Conservation (phyloP, 345 rosid species). For the Eucalyptus tenuipes region DNA sequence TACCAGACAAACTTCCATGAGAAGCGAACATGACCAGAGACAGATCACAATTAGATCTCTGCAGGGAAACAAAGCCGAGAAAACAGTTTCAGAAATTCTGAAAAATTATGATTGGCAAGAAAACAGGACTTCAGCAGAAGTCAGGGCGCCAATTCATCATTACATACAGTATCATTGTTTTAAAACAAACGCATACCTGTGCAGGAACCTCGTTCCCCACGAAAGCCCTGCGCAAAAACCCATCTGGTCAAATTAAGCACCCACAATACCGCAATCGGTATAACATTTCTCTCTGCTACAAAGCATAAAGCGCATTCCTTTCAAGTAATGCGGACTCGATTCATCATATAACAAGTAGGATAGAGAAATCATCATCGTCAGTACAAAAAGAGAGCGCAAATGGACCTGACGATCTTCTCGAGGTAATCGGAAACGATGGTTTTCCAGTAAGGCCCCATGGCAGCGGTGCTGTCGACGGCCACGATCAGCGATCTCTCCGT, state of each 20-base stretch:
- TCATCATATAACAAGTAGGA: background rate
- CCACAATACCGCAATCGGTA: background rate
- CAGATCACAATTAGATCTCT: constrained; percentile 69
- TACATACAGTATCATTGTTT: background rate
- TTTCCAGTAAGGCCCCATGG: constrained; percentile 86
- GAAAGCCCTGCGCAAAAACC: constrained; percentile 47
- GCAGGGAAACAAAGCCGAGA: constrained; percentile 3
- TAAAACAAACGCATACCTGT: constrained; percentile 32
- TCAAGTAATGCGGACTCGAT: background rate
- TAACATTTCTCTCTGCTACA: background rate
- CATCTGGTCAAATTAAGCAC: background rate
- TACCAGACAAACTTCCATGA: constrained; percentile 72
- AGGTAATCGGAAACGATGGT: constrained; percentile 69
- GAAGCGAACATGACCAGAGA: constrained; percentile 67
- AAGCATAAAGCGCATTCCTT: background rate
- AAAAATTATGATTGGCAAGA: background rate
- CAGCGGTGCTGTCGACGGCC: constrained; percentile 85
- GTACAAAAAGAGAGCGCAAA: background rate
- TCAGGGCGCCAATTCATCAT: background rate
- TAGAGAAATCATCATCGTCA: background rate
- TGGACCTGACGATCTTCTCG: constrained; percentile 75
- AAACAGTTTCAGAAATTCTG: background rate
- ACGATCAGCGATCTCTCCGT: constrained; percentile 80
- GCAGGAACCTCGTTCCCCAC: constrained; percentile 47
- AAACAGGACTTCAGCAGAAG: background rate